Percentiles rank a stretch among this genome's conserved stretches.
Evolutionary conservation across 2,329 filamentous ascomycete genomes (phyloP).

Genomic region (Ascochyta fabae): DNA sequence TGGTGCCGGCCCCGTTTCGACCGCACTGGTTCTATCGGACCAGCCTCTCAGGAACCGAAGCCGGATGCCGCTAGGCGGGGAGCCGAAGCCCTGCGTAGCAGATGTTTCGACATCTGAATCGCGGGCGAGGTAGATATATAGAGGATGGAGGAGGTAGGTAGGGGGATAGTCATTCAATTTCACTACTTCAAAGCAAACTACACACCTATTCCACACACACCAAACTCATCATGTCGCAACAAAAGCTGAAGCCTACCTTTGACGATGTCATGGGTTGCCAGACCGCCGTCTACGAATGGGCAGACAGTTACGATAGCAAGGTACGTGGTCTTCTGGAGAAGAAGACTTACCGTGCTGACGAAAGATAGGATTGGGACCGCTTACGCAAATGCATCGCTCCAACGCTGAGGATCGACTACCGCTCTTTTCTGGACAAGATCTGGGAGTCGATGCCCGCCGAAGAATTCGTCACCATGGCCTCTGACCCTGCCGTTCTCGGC

Average conservation of each 20-base stretch:
- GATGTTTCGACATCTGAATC: slow-evolving; percentile 21
- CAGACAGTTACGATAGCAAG: slow-evolving; percentile 70
- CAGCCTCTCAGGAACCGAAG: slow-evolving; percentile 25
- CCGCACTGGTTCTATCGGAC: slow-evolving; percentile 27
- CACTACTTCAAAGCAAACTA: not conserved
- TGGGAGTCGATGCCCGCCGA: slow-evolving; percentile 64
- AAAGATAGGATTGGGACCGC: slow-evolving; percentile 62
- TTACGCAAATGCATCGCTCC: slow-evolving; percentile 68
- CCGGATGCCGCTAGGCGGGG: slow-evolving; percentile 38
- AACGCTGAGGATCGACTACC: slow-evolving; percentile 72
- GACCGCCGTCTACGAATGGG: slow-evolving; percentile 65
- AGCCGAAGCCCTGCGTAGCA: slow-evolving; percentile 38
- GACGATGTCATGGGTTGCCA: slow-evolving; percentile 59
- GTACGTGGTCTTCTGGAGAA: slow-evolving; percentile 25
- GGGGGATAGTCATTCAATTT: not conserved
- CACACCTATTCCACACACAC: not conserved
- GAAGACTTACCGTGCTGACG: slow-evolving; percentile 7
- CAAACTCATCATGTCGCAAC: slow-evolving; percentile 35
- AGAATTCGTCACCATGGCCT: slow-evolving; percentile 61
- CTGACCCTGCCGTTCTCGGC: slow-evolving; percentile 60
- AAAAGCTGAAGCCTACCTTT: slow-evolving; percentile 44
- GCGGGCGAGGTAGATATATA: slow-evolving; percentile 30
- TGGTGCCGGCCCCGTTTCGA: slow-evolving; percentile 35
- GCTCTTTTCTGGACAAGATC: slow-evolving; percentile 60
- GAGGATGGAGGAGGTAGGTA: slow-evolving; percentile 11